phyloP scores from a whole-genome alignment of 169 alveolate genomes.

The Cryptosporidium sp. region DNA sequence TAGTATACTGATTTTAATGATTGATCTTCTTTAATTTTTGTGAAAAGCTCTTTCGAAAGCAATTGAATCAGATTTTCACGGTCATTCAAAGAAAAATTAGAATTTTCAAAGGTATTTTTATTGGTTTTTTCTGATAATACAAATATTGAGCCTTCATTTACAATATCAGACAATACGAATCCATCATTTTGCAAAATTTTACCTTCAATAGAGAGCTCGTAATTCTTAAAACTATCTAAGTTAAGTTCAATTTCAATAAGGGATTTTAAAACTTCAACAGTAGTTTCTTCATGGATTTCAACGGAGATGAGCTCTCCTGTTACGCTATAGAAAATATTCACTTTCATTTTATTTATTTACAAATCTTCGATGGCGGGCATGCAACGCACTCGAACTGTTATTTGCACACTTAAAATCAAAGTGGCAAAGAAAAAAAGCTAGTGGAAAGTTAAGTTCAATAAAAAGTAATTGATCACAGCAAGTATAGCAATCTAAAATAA shows the following conservation, averaged over 20 bases:
- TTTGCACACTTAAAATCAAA: background rate
- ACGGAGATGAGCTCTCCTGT: slow-evolving; percentile 41
- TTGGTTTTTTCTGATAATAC: background rate
- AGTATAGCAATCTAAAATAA: too few relatives aligned
- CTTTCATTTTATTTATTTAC: slow-evolving; percentile 8
- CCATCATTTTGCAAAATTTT: slow-evolving; percentile 21
- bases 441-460: background rate
- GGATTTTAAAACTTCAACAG: slow-evolving; percentile 50
- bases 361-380: background rate
- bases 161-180: background rate
- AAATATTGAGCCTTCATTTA: background rate
- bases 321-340: slow-evolving; percentile 1
- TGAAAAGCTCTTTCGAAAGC: slow-evolving; percentile 68
- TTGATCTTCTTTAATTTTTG: slow-evolving; percentile 76
- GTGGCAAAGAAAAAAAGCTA: background rate
- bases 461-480: background rate
- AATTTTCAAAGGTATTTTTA: background rate
- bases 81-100: background rate
- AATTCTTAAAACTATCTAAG: background rate
- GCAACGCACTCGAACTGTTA: background rate
- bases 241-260: slow-evolving; percentile 32
- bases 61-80: background rate
- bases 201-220: slow-evolving; percentile 21
- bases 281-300: slow-evolving; percentile 44
- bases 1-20: slow-evolving; percentile 62